These are phyloP conservation scores for Setaria viridis DNA, from an alignment of 202 grass and related monocot genomes.

Conservation along the genomic window DNA sequence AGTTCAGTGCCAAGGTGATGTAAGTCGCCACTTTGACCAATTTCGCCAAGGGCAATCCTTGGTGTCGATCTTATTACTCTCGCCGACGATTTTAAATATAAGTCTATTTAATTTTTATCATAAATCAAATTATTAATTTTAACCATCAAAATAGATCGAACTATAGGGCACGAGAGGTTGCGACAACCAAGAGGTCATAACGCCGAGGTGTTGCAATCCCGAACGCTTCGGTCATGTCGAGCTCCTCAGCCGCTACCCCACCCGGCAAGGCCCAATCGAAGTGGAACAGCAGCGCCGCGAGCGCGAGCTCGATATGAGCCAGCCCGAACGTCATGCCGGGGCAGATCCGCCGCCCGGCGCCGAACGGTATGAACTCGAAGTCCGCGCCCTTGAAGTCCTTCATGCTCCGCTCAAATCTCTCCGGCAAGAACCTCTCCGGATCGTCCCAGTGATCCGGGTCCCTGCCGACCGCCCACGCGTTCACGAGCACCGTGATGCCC, in stretches of 20 bases:
- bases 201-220: constrained; percentile 34
- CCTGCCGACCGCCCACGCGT: constrained; percentile 54
- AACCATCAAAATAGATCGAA: no score
- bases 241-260: not conserved
- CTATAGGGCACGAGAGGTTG: not conserved
- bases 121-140: no score
- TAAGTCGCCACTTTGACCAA: no score
- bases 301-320: constrained; percentile 48
- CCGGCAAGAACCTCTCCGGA: constrained; percentile 22
- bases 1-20: no score
- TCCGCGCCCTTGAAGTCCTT: constrained; percentile 23
- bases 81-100: no score
- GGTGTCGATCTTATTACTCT: no score
- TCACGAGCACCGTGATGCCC: constrained; percentile 43
- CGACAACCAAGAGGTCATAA: constrained; percentile 34
- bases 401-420: constrained; percentile 11
- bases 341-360: constrained; percentile 40
- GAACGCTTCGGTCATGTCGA: constrained; percentile 48
- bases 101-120: no score
- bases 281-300: constrained; percentile 52
- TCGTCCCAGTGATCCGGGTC: constrained; percentile 43
- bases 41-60: no score
- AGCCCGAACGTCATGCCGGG: constrained; percentile 47
- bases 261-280: constrained; percentile 48
- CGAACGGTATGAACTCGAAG: constrained; percentile 57